phyloP scores from a whole-genome alignment of 768 basidiomycete genomes.

The Favolaschia claudopus region DNA sequence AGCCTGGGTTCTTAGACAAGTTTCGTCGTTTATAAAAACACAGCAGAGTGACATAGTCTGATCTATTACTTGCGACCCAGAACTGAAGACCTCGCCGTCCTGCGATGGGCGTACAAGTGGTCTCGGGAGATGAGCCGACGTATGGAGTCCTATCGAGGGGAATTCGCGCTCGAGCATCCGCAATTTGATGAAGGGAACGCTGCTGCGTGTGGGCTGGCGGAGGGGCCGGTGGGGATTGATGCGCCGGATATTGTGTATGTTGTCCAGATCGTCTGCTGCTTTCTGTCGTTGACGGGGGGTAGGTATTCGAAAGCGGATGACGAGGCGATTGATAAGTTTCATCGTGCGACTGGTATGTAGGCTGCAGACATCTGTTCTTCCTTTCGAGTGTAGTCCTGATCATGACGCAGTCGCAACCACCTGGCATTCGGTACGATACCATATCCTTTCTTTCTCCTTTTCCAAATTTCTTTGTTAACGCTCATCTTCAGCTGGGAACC shows the following conservation, averaged over 20 bases:
- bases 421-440: slow-evolving; percentile 25
- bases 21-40: slow-evolving; percentile 23
- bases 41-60: background rate
- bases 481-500: slow-evolving; percentile 52
- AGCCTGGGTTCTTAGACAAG: slow-evolving; percentile 45
- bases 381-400: background rate
- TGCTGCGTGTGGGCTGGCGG: background rate
- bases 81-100: slow-evolving; percentile 34
- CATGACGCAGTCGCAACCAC: slow-evolving; percentile 10
- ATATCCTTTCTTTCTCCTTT: background rate
- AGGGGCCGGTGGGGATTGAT: slow-evolving; percentile 23
- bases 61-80: slow-evolving; percentile 1
- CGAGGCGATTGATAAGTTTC: slow-evolving; percentile 27
- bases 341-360: slow-evolving; percentile 16
- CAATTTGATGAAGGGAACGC: slow-evolving; percentile 10
- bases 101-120: slow-evolving; percentile 49
- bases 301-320: slow-evolving; percentile 31
- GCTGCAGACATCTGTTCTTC: too few relatives aligned
- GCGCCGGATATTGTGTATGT: slow-evolving; percentile 28
- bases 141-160: slow-evolving; percentile 39
- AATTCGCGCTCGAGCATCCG: slow-evolving; percentile 16
- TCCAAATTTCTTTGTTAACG: background rate
- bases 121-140: slow-evolving; percentile 49
- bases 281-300: background rate
- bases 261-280: background rate